A percentile compares a stretch with the other conserved stretches of the same genome.
Evolutionary conservation across 345 rosid genomes (phyloP).

Genomic region (Conringia planisiliqua): DNA sequence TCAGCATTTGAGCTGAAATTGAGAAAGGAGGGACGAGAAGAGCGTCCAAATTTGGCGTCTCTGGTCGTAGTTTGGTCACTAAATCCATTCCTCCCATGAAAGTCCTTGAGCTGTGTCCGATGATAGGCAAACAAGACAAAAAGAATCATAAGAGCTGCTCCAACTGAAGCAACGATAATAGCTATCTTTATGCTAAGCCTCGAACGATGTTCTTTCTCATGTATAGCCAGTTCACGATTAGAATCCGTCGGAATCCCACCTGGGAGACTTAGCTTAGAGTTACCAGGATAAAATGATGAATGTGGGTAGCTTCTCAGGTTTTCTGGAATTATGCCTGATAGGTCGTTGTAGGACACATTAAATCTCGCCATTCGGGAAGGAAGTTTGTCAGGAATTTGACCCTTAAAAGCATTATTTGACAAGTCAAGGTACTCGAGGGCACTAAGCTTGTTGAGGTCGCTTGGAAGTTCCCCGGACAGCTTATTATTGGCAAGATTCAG

Average conservation of each 20-base stretch:
- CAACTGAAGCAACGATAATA: conserved; percentile 69
- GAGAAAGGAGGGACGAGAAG: conserved; percentile 61
- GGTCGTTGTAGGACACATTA: conserved; percentile 74
- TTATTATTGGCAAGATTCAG: conserved; percentile 68
- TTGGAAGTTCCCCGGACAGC: conserved; percentile 67
- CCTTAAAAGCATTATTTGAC: conserved; percentile 67
- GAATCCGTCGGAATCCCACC: conserved; percentile 25
- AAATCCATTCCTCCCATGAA: conserved; percentile 55
- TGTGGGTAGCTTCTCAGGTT: conserved; percentile 45
- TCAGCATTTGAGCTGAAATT: conserved; percentile 59
- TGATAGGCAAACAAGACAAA: conserved; percentile 71
- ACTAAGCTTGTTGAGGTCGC: conserved; percentile 67
- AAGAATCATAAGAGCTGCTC: conserved; percentile 57
- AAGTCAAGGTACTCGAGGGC: conserved; percentile 74
- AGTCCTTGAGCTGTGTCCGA: conserved; percentile 57
- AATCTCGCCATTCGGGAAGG: conserved; percentile 52
- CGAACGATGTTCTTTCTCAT: conserved; percentile 35
- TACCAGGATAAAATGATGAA: conserved; percentile 77
- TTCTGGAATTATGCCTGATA: conserved; percentile 65
- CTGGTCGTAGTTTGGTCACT: conserved; percentile 41
- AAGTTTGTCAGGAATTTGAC: conserved; percentile 65
- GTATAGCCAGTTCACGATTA: neutral
- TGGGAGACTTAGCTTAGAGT: conserved; percentile 45
- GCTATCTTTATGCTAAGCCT: conserved; percentile 53
- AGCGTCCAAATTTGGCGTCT: conserved; percentile 56